Base-by-base conservation (phyloP, 139 green algal genomes). In the Closterium sp. region DNA sequence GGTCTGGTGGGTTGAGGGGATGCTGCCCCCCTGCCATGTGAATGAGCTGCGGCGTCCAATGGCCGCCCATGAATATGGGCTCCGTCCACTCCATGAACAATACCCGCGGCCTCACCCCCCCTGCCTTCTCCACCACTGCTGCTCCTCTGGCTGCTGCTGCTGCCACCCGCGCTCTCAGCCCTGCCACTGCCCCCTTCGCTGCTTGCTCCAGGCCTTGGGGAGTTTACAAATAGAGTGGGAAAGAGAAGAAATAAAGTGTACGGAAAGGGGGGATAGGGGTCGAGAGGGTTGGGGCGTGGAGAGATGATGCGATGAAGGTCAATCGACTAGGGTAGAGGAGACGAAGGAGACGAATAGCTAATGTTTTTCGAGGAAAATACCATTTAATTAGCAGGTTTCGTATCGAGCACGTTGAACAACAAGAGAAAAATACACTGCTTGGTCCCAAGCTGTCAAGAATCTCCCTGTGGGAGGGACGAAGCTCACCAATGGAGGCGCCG, bases 21-120 rank as follows among this genome's bases (percentile, higher is more conserved):
- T 97, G 96, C 25, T 34, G 30, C 23, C 92, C 96, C 12, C 97
- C 97, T 6, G 96, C 97, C 96, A 98, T 96, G 4, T 95, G 76
- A 10, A 98, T 96, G n/a, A 98, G 93, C 94, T 97, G 94, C 2
- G 97, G 97, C 31, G 97, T 98, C 97, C 97, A 98, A 91, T 98
- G 97, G 0, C 97, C 97, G 1, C 97, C 97, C 4, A 90, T 88
- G 90, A 98, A 98, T 9, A 98, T 92, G 0, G 97, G 97, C 16
- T 96, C 95, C 2, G 95, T 95, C 97, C 97, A 98, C 91, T 98
- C 97, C 35, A 97, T 30, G 64, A 98, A 97, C 0, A 95, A 95
- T n/a, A 98, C 96, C 92, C 93, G 85, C 25, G 84, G 91, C 43
- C 83, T 94, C 34, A 34, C 10, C 33, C 34, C 34, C 31, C 32